Base-by-base conservation (phyloP, 2,329 filamentous ascomycete species). In the Pyrenochaeta sp. region DNA sequence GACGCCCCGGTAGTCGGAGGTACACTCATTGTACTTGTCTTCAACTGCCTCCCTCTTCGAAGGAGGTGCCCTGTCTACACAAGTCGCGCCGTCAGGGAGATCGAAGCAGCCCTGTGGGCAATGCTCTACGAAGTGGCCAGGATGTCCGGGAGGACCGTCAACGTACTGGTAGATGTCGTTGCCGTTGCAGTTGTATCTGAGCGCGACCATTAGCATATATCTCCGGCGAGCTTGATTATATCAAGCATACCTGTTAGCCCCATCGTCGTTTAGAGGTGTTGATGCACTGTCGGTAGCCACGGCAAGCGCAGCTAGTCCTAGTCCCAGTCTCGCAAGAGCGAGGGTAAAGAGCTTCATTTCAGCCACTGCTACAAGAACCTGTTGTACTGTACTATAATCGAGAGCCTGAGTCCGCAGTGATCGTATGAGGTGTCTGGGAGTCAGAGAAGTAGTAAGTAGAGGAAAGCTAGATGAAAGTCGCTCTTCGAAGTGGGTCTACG, bases 341-440 rank as follows among this genome's bases (percentile, higher is more conserved):
- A 48, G 5, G 8, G 37, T 19, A 36, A 53, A 19, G 19, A 55
- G 50, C 44, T 58, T 65, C 57, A 63, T 65, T 5, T 43, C 34
- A 52, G 44, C 19, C 5, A 12, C 22, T 30, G 5, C 28, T 9
- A 30, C 28, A 30, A 2, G 28, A 30, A 30, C 4, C 19, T 43
- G n/a, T 3, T 42, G 39, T 42, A 42, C 12, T 36, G 13, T 5
- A 22, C 13, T 15, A 15, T 39, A 24, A 19, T 42, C 7, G 15
- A 22, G 39, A 15, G n/a, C 1, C 1, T 36, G 34, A 36, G 34
- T 9, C 3, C 3, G 34, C 8, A 15, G 34, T 36, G 34, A 36
- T 15, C 13, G 34, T 36, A 36, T 36, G 34, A 36, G 34, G 34
- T 36, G 13, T 36, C 9, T 2, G 39, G 22, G 22, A 42, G 39